Conservation (phyloP, 1,284 basidiomycete species). For the Pascua guehoae region DNA sequence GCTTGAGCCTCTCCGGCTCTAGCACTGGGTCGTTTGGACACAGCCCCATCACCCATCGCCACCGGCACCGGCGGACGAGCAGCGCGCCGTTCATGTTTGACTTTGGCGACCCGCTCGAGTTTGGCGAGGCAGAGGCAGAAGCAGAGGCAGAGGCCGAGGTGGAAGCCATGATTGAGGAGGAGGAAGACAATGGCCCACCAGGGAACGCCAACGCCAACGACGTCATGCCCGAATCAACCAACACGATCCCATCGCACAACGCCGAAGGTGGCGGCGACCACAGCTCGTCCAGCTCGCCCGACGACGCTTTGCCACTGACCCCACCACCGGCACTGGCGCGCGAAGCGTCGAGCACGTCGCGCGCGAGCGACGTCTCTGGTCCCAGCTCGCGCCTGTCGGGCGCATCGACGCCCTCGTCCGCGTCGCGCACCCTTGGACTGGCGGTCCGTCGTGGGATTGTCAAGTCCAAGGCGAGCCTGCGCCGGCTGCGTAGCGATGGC, state of each 20-base stretch:
- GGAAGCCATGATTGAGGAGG: too few relatives aligned
- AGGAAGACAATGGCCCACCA: too few relatives aligned
- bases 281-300: not conserved
- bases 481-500: not conserved
- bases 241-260: not conserved
- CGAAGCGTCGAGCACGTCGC: not conserved
- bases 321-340: not conserved
- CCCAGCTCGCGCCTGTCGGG: not conserved
- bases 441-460: slow-evolving; percentile 9
- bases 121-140: not conserved
- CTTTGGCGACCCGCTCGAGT: not conserved
- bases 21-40: not conserved
- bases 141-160: not conserved
- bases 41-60: not conserved
- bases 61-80: slow-evolving; percentile 2
- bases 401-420: too few relatives aligned
- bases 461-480: slow-evolving; percentile 7
- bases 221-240: not conserved
- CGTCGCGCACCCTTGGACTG: not conserved
- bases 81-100: slow-evolving; percentile 5
- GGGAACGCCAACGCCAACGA: not conserved
- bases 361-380: not conserved
- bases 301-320: not conserved
- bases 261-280: not conserved
- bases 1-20: not conserved